Evolutionary conservation across 371 early-diverging fungal species (phyloP).

Genomic region (Rhizomucor pusillus): DNA sequence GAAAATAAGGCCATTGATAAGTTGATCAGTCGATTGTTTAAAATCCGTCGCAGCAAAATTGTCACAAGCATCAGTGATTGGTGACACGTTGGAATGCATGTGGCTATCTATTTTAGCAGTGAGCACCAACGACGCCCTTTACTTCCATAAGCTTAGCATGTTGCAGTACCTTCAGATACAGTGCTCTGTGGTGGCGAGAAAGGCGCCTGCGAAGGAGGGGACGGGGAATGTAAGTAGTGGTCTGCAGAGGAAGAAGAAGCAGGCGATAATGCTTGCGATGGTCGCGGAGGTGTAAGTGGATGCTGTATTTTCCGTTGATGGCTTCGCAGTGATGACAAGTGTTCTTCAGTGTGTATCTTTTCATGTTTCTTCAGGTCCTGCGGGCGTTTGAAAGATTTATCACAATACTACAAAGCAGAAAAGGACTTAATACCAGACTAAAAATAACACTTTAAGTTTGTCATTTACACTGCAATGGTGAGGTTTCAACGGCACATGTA

Average conservation of each 20-base stretch:
- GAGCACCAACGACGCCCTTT: too few species aligned
- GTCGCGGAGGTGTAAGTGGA: constrained; percentile 18
- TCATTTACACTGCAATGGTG: constrained; percentile 75
- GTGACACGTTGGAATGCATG: constrained; percentile 16
- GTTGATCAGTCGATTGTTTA: constrained; percentile 11
- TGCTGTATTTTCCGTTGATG: constrained; percentile 5
- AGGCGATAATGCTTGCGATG: constrained; percentile 8
- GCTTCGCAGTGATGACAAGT: constrained; percentile 8
- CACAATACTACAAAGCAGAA: constrained; percentile 48
- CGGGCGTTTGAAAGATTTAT: constrained; percentile 82
- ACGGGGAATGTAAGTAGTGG: constrained; percentile 1
- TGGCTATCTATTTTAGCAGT: constrained; percentile 3
- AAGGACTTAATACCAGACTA: too few species aligned
- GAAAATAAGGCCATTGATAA: constrained; percentile 18
- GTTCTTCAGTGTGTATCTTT: constrained; percentile 69
- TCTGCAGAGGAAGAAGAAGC: constrained; percentile 7
- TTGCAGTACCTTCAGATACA: constrained; percentile 13
- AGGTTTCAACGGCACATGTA: constrained; percentile 92
- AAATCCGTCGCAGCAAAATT: constrained; percentile 17
- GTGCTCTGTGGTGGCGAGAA: constrained; percentile 33
- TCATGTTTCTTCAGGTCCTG: constrained; percentile 91
- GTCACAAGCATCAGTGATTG: constrained; percentile 24
- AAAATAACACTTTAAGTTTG: too few species aligned
- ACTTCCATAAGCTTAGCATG: background rate
- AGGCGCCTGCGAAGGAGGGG: constrained; percentile 15